Conservation (phyloP, 352 stramenopile species). For the Pythium sp. region DNA sequence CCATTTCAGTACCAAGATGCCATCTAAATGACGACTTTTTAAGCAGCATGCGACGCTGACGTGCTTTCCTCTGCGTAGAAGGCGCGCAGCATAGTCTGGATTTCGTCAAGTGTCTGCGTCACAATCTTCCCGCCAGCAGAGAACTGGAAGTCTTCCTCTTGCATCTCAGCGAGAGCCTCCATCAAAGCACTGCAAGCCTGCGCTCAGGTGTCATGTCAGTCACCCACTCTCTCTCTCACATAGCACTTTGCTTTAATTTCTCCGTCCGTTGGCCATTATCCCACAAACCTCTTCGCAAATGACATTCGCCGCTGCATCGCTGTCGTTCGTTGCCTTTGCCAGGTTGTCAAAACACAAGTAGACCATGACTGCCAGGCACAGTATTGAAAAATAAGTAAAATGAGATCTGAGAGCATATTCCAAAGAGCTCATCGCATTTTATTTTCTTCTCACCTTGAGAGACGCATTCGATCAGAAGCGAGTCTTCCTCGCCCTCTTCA, state of each 20-base stretch:
- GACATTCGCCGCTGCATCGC: background rate
- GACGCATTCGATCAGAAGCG: conserved; percentile 7
- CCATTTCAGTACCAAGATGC: background rate
- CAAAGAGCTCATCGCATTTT: background rate
- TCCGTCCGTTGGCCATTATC: background rate
- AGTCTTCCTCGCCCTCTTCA: conserved; percentile 11
- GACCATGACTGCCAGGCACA: background rate
- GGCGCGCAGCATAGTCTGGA: conserved; percentile 4
- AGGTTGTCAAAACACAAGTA: conserved; percentile 11
- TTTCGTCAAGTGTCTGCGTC: conserved; percentile 9
- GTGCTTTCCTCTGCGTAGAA: background rate
- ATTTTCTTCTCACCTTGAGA: conserved; percentile 7
- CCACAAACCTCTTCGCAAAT: conserved; percentile 9
- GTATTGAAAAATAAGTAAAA: background rate
- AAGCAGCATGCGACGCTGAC: background rate
- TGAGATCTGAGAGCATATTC: background rate
- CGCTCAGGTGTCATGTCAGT: background rate
- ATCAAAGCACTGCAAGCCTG: background rate
- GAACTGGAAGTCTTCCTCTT: conserved; percentile 1
- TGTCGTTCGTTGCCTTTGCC: background rate
- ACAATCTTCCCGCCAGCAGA: conserved; percentile 1
- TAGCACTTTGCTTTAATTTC: background rate
- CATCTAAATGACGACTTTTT: background rate
- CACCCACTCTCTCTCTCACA: background rate
- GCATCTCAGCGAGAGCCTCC: background rate